Evolutionary conservation across 305 asterid genomes (phyloP).

Genomic region (Fraxinus ornus): DNA sequence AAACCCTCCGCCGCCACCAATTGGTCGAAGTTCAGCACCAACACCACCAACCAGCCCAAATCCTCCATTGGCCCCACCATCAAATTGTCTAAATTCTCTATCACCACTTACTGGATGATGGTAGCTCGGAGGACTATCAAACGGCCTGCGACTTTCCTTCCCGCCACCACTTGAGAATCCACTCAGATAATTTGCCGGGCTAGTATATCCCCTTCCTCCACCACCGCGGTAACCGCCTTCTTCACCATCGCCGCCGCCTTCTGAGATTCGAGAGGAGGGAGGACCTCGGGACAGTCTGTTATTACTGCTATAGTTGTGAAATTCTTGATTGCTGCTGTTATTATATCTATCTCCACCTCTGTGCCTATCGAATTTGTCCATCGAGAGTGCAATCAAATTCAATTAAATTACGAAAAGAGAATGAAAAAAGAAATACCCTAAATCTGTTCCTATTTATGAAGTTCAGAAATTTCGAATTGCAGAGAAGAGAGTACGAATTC

Average conservation of each 20-base stretch:
- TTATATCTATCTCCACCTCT: conserved; percentile 55
- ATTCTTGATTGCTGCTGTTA: conserved; percentile 31
- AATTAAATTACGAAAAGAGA: neutral
- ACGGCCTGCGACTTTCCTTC: conserved; percentile 47
- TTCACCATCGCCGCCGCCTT: conserved; percentile 26
- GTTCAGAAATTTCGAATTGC: neutral
- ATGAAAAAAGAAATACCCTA: conserved; percentile 21
- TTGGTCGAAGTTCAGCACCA: conserved; percentile 33
- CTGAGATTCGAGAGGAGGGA: conserved; percentile 26
- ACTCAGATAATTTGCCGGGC: conserved; percentile 32
- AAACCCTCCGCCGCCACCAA: conserved; percentile 20
- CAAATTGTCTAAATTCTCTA: conserved; percentile 34
- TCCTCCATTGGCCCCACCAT: conserved; percentile 36
- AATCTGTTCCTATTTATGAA: neutral
- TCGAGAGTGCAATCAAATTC: conserved; percentile 13
- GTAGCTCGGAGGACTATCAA: conserved; percentile 62
- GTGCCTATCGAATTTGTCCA: conserved; percentile 55
- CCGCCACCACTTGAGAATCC: conserved; percentile 39
- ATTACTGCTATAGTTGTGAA: conserved; percentile 28
- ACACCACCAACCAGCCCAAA: conserved; percentile 29
- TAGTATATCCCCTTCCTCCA: conserved; percentile 39
- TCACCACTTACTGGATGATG: conserved; percentile 35
- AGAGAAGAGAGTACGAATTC: neutral
- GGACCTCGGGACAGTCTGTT: conserved; percentile 45
- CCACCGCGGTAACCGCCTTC: conserved; percentile 29